Conservation (phyloP, 805 yeast genomes). For the Lipomyces spencermartinsiae region DNA sequence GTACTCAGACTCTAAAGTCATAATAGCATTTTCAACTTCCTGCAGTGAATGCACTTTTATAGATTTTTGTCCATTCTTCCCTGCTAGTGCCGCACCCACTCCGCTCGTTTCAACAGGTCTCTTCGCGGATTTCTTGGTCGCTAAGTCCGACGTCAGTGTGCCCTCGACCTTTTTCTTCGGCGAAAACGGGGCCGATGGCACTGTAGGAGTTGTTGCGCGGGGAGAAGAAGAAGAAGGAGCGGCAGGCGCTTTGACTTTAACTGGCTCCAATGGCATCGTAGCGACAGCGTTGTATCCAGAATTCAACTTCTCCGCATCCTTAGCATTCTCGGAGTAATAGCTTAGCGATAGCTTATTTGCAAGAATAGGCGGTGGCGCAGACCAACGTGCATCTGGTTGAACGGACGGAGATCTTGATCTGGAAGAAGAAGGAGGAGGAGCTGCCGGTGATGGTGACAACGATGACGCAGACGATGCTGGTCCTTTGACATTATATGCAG, state of each 20-base stretch:
- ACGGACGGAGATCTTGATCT: background rate
- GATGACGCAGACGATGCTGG: background rate
- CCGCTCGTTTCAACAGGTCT: conserved; percentile 2
- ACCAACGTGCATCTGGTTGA: background rate
- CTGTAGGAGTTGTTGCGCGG: background rate
- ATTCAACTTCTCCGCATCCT: background rate
- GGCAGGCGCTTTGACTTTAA: background rate
- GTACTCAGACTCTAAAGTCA: conserved; percentile 26
- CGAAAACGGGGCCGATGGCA: conserved; percentile 2
- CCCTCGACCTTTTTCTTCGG: conserved; percentile 16
- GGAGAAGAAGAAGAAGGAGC: background rate
- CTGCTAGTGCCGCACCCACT: conserved; percentile 14
- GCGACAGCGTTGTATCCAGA: background rate
- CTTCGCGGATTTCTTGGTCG: conserved; percentile 14
- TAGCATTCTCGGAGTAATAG: background rate
- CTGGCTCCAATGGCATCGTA: conserved; percentile 6
- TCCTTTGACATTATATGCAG: background rate
- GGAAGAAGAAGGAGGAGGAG: background rate
- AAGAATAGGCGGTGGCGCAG: conserved; percentile 8
- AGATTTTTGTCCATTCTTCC: conserved; percentile 12
- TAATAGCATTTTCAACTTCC: conserved; percentile 37
- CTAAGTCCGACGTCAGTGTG: conserved; percentile 14
- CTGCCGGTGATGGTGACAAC: background rate
- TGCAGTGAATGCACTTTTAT: conserved; percentile 29
- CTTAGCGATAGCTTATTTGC: background rate